Base-by-base conservation (phyloP, 495 filamentous ascomycete species). In the Hapsidospora chrysogenum region DNA sequence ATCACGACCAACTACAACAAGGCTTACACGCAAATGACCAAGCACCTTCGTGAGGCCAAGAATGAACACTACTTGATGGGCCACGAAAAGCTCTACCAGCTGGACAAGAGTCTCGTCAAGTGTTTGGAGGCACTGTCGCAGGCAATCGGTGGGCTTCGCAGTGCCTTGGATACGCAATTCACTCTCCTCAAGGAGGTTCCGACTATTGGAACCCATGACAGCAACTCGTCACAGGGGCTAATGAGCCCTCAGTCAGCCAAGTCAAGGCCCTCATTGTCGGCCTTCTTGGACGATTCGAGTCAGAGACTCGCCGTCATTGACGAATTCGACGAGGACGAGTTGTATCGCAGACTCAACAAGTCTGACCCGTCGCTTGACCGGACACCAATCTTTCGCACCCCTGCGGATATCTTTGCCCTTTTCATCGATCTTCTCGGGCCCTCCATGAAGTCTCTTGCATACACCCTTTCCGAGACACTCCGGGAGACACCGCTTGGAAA, bases 391-490 rank as follows among this genome's bases (percentile, higher is more conserved):
- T 1, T 59, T 17, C 56, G 49, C 32, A 73, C 69, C 31, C 71
- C 80, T 10, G 66, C 77, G 0, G 81, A 87, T 21, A 85, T 95
- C 33, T 95, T 95, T 46, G 73, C 79, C 5, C 59, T 76, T 5
- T 97, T 97, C 48, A 93, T 97, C 23, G 60, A 61, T 10, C 74
- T 87, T 41, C 57, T 97, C 23, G 89, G 89, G 0, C 87, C 89
- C 1, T 85, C 85, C 1, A 93, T 96, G 84, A 89, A 92, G 51
- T 93, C 86, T 0, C 64, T 97, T 20, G 85, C 85, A 9, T 85
- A 79, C 38, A 97, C 89, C 0, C 64, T 96, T 22, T 80, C 80
- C 22, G 76, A 86, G 40, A 84, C 92, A 16, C 73, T 97, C 9
- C 75, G 83, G 17, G 84, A 93, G 28, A 71, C 93, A 1, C 84